These are phyloP conservation scores for Sclerotinia glacialis DNA, from an alignment of 2,329 filamentous ascomycete genomes.

Conservation along the genomic window DNA sequence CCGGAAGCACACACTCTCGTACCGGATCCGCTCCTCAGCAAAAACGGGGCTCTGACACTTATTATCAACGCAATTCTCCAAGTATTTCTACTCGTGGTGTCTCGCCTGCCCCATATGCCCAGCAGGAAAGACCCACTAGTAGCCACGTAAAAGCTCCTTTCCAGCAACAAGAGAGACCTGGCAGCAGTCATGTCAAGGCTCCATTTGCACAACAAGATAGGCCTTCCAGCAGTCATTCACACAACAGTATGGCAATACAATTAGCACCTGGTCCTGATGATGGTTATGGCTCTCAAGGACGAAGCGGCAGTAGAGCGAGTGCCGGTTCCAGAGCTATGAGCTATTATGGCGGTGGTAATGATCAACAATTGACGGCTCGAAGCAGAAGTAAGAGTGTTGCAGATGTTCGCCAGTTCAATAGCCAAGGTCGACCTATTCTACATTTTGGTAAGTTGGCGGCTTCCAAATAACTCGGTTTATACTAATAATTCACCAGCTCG, in stretches of 20 bases:
- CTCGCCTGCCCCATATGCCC: conserved; percentile 44
- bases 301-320: conserved; percentile 50
- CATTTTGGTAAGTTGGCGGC: conserved; percentile 76
- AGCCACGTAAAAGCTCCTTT: conserved; percentile 39
- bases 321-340: conserved; percentile 50
- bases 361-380: conserved; percentile 42
- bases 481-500: conserved; percentile 59
- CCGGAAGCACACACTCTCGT: conserved; percentile 38
- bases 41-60: conserved; percentile 49
- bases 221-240: conserved; percentile 19
- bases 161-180: conserved; percentile 47
- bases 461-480: conserved; percentile 15
- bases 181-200: conserved; percentile 43
- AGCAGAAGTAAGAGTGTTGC: conserved; percentile 80
- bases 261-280: conserved; percentile 56
- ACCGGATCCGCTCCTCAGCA: conserved; percentile 41
- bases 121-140: conserved; percentile 50
- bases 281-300: conserved; percentile 55
- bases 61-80: conserved; percentile 52
- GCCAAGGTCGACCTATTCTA: conserved; percentile 81
- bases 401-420: conserved; percentile 76
- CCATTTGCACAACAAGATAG: conserved; percentile 30
- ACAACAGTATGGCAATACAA: conserved; percentile 61
- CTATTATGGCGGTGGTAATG: conserved; percentile 48
- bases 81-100: conserved; percentile 45